These are phyloP conservation scores for Sambucus nigra DNA, from an alignment of 129 eudicot genomes.

Conservation along the genomic window DNA sequence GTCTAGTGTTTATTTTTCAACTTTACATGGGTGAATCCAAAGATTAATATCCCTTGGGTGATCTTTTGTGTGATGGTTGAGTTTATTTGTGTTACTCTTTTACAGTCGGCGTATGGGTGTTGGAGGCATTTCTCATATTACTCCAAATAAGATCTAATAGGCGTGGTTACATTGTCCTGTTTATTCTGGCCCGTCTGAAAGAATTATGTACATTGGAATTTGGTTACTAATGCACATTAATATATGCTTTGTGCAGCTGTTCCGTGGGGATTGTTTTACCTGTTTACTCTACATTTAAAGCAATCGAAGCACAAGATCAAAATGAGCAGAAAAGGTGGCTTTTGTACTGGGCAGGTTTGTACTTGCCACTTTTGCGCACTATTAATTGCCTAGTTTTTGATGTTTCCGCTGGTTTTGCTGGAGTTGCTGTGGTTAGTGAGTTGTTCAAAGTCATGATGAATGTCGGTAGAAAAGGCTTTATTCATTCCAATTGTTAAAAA, in stretches of 20 bases:
- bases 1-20: not conserved
- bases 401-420: too few species aligned
- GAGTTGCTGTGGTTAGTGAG: too few species aligned
- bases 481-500: too few species aligned
- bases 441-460: too few species aligned
- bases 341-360: slow-evolving; percentile 91
- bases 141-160: not conserved
- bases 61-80: too few species aligned
- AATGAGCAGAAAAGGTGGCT: slow-evolving; percentile 74
- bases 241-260: slow-evolving; percentile 45
- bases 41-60: not conserved
- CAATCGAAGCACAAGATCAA: slow-evolving; percentile 55
- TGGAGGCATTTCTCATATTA: not conserved
- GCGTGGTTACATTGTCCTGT: not conserved
- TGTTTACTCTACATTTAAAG: slow-evolving; percentile 84
- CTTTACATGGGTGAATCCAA: not conserved
- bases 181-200: slow-evolving; percentile 5
- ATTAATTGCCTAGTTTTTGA: too few species aligned
- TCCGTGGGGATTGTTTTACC: slow-evolving; percentile 76
- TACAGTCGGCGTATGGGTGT: not conserved
- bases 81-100: not conserved
- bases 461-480: too few species aligned
- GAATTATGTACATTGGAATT: not conserved
- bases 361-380: not conserved
- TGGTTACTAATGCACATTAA: slow-evolving; percentile 4